Conservation (phyloP, 768 basidiomycete species). For the Russula emetica region DNA sequence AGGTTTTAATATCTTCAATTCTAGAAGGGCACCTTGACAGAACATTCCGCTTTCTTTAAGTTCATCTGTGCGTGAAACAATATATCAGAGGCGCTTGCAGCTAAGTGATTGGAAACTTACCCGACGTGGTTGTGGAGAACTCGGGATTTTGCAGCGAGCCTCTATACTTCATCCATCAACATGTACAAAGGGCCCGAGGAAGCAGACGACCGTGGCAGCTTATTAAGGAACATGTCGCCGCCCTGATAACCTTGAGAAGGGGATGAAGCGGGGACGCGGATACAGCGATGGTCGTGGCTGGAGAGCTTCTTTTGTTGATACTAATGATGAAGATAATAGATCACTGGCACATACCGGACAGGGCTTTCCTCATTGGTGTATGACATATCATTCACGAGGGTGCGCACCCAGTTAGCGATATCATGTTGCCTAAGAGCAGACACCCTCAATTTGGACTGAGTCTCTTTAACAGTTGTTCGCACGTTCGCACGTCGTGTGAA, state of each 20-base stretch:
- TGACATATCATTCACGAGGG: background rate
- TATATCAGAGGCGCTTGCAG: background rate
- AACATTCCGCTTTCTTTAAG: conserved; percentile 1
- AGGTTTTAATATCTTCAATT: background rate
- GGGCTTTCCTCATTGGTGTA: background rate
- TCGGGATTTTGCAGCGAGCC: background rate
- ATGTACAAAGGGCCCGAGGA: background rate
- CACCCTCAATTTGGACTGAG: background rate
- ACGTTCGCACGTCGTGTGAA: background rate
- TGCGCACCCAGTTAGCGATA: background rate
- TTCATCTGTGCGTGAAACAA: background rate
- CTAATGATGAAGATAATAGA: background rate
- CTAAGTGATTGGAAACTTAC: background rate
- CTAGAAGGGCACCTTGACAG: background rate
- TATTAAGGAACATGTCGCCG: background rate
- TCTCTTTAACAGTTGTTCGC: background rate
- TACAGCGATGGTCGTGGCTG: background rate
- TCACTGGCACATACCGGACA: background rate
- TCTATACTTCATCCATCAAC: background rate
- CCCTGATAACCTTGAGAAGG: background rate
- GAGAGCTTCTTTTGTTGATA: background rate
- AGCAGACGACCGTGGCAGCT: background rate
- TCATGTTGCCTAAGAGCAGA: background rate
- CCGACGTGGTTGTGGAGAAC: background rate
- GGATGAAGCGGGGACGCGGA: background rate